A percentile compares a stretch with the other conserved stretches of the same genome.
These are phyloP conservation scores for Aspergillus calidoustus DNA, from an alignment of 2,329 filamentous ascomycete species.

Conservation along the genomic window DNA sequence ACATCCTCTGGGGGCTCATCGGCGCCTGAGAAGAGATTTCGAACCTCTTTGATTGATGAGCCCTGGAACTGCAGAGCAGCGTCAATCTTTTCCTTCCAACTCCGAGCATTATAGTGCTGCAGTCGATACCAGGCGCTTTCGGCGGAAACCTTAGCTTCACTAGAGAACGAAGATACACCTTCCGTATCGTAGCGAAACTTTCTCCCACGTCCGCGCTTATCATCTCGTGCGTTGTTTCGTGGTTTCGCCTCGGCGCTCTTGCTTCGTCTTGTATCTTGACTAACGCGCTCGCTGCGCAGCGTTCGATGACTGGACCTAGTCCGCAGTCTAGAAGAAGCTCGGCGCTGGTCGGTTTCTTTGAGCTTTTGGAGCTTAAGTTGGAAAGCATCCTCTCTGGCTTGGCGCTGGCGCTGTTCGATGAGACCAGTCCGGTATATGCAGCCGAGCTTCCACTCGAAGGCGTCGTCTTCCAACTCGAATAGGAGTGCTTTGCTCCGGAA, in stretches of 20 bases:
- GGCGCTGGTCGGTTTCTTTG: slow-evolving; percentile 65
- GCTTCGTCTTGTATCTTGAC: slow-evolving; percentile 53
- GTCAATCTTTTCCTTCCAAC: slow-evolving; percentile 92
- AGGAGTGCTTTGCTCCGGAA: slow-evolving; percentile 79
- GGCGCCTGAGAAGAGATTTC: slow-evolving; percentile 78
- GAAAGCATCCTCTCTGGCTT: slow-evolving; percentile 90
- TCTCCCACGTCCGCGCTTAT: slow-evolving; percentile 41
- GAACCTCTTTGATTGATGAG: slow-evolving; percentile 76
- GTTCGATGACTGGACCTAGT: slow-evolving; percentile 56
- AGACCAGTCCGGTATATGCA: slow-evolving; percentile 90
- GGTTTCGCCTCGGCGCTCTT: slow-evolving; percentile 59
- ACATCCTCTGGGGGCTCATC: slow-evolving; percentile 81
- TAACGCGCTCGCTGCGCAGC: slow-evolving; percentile 45
- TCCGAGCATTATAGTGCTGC: slow-evolving; percentile 79
- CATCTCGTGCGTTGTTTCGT: slow-evolving; percentile 33
- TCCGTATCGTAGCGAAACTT: slow-evolving; percentile 76
- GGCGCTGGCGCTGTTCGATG: slow-evolving; percentile 84
- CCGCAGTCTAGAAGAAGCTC: slow-evolving; percentile 56
- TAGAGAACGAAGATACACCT: slow-evolving; percentile 71
- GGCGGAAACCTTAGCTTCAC: slow-evolving; percentile 71
- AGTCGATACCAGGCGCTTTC: slow-evolving; percentile 77
- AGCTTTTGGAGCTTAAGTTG: slow-evolving; percentile 84
- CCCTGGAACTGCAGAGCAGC: slow-evolving; percentile 71
- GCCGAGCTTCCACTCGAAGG: slow-evolving; percentile 96
- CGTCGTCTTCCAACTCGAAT: slow-evolving; percentile 93